Evolutionary conservation across 257 asterid species (phyloP).

Genomic region (Solanum piurae): DNA sequence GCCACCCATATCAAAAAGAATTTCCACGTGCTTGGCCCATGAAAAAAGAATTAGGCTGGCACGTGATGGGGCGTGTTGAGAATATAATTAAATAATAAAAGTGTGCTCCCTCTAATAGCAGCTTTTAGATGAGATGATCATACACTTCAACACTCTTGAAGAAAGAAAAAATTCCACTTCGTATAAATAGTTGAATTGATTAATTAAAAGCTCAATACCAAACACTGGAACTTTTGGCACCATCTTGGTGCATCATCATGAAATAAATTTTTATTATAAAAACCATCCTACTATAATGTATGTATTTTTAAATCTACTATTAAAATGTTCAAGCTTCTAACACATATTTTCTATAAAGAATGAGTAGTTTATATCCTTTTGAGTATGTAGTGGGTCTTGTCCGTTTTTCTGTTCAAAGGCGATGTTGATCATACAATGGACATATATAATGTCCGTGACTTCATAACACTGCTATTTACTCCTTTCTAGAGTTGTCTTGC

Average conservation of each 20-base stretch:
- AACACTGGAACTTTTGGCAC: background rate
- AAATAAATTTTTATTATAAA: background rate
- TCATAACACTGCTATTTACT: background rate
- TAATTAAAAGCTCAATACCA: background rate
- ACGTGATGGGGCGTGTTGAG: background rate
- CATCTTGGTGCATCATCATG: background rate
- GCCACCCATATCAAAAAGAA: background rate
- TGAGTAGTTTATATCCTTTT: background rate
- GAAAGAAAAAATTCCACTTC: background rate
- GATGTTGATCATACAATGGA: background rate
- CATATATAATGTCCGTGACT: background rate
- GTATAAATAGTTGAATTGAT: background rate
- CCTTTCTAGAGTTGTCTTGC: background rate
- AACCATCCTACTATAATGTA: background rate
- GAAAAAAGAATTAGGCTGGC: background rate
- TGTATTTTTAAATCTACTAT: background rate
- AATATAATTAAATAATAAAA: too few relatives aligned
- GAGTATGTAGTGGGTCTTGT: background rate
- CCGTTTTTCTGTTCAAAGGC: background rate
- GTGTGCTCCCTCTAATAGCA: background rate
- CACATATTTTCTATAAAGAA: background rate
- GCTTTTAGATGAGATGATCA: background rate
- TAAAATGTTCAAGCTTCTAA: background rate
- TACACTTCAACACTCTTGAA: background rate
- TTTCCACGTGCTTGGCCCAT: too few relatives aligned